These are phyloP conservation scores for Meyerozyma guilliermondii DNA, from an alignment of 1,139 yeast species.

Conservation along the genomic window DNA sequence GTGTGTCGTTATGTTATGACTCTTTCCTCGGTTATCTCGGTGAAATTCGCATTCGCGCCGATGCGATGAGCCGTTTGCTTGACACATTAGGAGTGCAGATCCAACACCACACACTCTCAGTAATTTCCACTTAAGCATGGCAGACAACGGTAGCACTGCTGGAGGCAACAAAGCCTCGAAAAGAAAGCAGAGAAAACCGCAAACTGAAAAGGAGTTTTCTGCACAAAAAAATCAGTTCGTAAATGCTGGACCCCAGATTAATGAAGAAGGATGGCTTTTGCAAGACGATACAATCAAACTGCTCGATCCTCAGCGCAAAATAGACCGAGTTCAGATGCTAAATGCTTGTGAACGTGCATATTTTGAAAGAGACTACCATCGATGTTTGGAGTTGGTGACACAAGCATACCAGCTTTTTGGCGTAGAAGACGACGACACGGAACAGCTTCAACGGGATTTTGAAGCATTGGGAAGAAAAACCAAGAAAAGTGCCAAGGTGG, in stretches of 20 bases:
- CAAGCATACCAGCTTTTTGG: constrained; percentile 26
- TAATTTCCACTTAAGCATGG: background rate
- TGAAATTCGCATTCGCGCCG: background rate
- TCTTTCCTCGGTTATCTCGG: background rate
- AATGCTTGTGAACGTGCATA: constrained; percentile 50
- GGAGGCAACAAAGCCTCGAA: background rate
- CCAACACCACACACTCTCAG: too few species aligned
- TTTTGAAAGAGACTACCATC: constrained; percentile 37
- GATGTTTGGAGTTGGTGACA: constrained; percentile 35
- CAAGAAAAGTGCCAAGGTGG: constrained; percentile 31
- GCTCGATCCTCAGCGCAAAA: constrained; percentile 24
- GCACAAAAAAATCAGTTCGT: constrained; percentile 42
- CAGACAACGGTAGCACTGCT: background rate
- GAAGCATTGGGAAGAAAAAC: constrained; percentile 20
- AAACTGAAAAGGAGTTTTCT: constrained; percentile 48
- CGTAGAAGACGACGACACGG: constrained; percentile 17
- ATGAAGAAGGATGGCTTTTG: constrained; percentile 43
- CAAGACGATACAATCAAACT: constrained; percentile 18
- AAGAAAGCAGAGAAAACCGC: constrained; percentile 43
- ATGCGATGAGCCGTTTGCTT: background rate
- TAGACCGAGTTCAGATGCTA: constrained; percentile 30
- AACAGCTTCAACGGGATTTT: constrained; percentile 19
- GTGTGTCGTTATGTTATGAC: background rate
- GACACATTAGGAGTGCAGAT: too few species aligned
- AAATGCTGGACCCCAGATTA: constrained; percentile 46